phyloP scores from a whole-genome alignment of 306 rosid species.

The Psophocarpus tetragonolobus region DNA sequence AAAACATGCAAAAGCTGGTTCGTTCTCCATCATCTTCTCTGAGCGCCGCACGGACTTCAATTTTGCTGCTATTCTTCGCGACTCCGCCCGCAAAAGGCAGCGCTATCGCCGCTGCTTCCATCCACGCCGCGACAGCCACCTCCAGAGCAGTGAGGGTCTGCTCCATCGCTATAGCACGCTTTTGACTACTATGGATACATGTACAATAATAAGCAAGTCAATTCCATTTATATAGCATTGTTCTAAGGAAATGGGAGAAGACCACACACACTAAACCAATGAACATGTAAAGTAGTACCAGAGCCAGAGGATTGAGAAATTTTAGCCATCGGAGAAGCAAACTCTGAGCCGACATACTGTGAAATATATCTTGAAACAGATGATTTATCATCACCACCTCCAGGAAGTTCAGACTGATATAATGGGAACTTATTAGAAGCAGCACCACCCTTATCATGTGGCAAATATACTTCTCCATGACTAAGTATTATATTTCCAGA shows the following conservation, averaged over 20 bases:
- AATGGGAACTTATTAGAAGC: slow-evolving; percentile 64
- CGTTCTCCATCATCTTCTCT: too few relatives aligned
- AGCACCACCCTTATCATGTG: slow-evolving; percentile 78
- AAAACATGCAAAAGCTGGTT: too few relatives aligned
- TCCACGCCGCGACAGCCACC: too few relatives aligned
- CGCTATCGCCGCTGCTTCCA: too few relatives aligned
- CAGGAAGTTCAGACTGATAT: slow-evolving; percentile 55
- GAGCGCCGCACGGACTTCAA: too few relatives aligned
- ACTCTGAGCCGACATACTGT: slow-evolving; percentile 63
- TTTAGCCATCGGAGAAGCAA: slow-evolving; percentile 53
- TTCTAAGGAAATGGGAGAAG: slow-evolving; percentile 24
- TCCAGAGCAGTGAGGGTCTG: too few relatives aligned
- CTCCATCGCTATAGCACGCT: too few relatives aligned
- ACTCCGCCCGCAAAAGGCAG: too few relatives aligned
- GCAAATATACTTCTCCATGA: slow-evolving; percentile 92
- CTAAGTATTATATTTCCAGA: slow-evolving; percentile 89
- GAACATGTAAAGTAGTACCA: slow-evolving; percentile 51
- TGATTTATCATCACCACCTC: slow-evolving; percentile 54
- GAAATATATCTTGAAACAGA: slow-evolving; percentile 77
- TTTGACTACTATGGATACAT: too few relatives aligned
- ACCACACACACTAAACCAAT: slow-evolving; percentile 22
- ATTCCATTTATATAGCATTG: slow-evolving; percentile 7
- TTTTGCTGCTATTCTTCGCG: too few relatives aligned
- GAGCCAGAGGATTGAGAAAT: slow-evolving; percentile 52
- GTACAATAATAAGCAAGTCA: slow-evolving; percentile 5